These are phyloP conservation scores for Vigna trinervia DNA, from an alignment of 306 rosid species.

Conservation along the genomic window DNA sequence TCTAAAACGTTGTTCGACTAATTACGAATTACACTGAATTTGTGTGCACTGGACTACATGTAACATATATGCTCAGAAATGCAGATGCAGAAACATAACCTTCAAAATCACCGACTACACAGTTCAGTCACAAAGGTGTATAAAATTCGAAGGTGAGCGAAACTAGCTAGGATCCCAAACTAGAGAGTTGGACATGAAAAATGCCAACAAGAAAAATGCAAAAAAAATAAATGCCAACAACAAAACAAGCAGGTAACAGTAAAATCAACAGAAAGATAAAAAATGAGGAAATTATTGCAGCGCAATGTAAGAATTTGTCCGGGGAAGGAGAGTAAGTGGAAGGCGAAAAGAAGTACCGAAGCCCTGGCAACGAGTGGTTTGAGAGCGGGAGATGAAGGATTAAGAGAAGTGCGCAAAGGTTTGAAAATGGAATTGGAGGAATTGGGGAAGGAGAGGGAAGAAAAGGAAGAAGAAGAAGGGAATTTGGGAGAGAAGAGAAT, in stretches of 20 bases:
- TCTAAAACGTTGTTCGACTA: neutral
- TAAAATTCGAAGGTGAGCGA: neutral
- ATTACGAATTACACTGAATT: neutral
- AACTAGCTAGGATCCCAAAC: neutral
- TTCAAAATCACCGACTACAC: neutral
- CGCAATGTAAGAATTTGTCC: neutral
- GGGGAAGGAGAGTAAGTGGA: neutral
- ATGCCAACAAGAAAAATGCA: too few relatives aligned
- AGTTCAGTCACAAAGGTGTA: neutral
- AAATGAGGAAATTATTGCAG: neutral
- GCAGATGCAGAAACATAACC: neutral
- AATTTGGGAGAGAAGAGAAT: constrained; percentile 57
- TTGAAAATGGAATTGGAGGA: constrained; percentile 56
- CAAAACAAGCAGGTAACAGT: neutral
- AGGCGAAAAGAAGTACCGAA: constrained; percentile 48
- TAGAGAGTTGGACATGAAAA: neutral
- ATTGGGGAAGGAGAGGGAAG: constrained; percentile 61
- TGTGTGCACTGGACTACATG: neutral
- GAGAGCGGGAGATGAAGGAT: constrained; percentile 47
- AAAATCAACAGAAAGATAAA: too few relatives aligned
- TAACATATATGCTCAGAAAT: neutral
- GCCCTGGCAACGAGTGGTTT: constrained; percentile 64
- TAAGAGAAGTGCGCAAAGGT: constrained; percentile 51
- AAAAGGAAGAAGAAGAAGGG: constrained; percentile 34
- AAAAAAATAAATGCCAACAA: neutral